A percentile compares a stretch with the other conserved stretches of the same genome.
Conservation (phyloP, 2,329 filamentous ascomycete genomes). For the Trichoderma oligosporum region DNA sequence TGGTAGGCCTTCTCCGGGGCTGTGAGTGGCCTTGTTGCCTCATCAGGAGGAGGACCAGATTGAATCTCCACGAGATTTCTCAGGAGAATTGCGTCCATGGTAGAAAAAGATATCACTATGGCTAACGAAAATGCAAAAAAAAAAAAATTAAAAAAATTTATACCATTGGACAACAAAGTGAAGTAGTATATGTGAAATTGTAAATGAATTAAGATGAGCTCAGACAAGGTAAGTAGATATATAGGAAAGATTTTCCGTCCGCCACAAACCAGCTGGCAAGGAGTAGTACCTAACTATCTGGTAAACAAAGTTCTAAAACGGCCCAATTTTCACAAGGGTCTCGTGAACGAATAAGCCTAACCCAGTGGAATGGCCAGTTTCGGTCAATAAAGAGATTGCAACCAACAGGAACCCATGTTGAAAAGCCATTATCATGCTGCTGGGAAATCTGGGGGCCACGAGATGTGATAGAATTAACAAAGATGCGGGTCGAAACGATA, state of each 20-base stretch:
- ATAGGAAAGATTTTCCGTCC: too few relatives aligned
- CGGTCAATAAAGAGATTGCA: background rate
- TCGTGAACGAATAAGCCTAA: constrained; percentile 10
- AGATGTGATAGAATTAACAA: background rate
- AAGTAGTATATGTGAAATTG: too few relatives aligned
- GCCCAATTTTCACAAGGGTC: constrained; percentile 13
- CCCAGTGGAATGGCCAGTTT: constrained; percentile 13
- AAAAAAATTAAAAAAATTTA: background rate
- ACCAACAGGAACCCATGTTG: background rate
- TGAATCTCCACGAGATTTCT: constrained; percentile 34
- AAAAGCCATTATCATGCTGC: background rate
- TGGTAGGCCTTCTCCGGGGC: constrained; percentile 37
- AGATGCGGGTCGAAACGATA: constrained; percentile 14
- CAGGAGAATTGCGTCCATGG: constrained; percentile 36
- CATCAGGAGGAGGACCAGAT: constrained; percentile 24
- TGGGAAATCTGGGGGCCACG: background rate
- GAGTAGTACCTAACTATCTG: background rate
- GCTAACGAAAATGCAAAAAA: too few relatives aligned
- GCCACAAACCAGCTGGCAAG: background rate
- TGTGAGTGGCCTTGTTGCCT: constrained; percentile 26
- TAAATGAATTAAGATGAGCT: background rate
- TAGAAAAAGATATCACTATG: background rate
- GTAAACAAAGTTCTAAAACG: background rate
- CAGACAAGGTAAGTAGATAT: too few relatives aligned
- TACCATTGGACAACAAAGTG: too few relatives aligned